Evolutionary conservation across 306 rosid species (phyloP), one percentile per base, ranked within the genome.

Genomic region (Fragaria ananassa): DNA sequence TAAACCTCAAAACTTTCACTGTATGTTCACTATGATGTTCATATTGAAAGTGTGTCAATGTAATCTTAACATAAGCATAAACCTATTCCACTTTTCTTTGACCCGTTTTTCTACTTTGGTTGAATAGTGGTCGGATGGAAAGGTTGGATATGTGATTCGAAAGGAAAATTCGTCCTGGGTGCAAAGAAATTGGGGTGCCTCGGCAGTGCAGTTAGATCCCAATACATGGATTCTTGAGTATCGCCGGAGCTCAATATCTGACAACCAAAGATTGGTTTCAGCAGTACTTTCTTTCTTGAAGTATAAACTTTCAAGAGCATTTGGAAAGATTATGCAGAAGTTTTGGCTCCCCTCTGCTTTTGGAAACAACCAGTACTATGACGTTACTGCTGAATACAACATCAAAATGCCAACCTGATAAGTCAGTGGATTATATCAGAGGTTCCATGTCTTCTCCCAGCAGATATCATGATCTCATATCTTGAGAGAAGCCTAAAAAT

Each of bases 201-300:
- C 97, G 6, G 92, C 79, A 1, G 93, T 92, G 83, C 97, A 92
- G 79, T 78, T 90, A 53, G 92, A 89, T 81, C 86, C 97, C 0
- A 84, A 85, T 41, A 92, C 97, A 1, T 95, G 96, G 98, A n/a
- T 95, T 78, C 87, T 95, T 62, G 97, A 95, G 80, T 95, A 95
- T 23, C 84, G 58, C 63, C 82, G 86, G 70, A 90, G 90, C 78
- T 84, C 83, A 4, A 49, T 85, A 19, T 74, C 78, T 31, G 86
- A 92, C 17, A 81, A 54, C 31, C 81, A 83, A 23, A 84, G 87
- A 75, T 69, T 90, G 74, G 77, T 79, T 79, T 79, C 88, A 23
- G 80, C 80, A 63, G 83, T 79, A 60, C 37, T 71, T 19, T 85
- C 89, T 17, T 81, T 87, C 71, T 75, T 89, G 75, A 89, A 83